These are phyloP conservation scores for Aspergillus ustus DNA, from an alignment of 2,329 filamentous ascomycete species.

Conservation along the genomic window DNA sequence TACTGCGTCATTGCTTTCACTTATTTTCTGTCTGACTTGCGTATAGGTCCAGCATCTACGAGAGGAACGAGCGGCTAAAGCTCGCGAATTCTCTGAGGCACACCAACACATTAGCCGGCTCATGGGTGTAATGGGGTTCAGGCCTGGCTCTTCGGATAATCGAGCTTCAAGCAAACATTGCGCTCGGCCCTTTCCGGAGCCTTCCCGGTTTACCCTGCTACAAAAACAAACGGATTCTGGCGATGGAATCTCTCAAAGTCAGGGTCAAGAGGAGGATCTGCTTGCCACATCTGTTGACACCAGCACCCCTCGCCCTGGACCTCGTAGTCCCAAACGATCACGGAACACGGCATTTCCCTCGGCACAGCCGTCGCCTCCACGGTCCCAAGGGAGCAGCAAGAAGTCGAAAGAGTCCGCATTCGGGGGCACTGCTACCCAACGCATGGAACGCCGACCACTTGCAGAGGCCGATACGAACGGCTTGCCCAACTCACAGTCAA, in stretches of 20 bases:
- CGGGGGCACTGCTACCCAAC: slow-evolving; percentile 11
- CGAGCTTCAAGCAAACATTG: slow-evolving; percentile 24
- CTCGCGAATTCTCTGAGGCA: slow-evolving; percentile 45
- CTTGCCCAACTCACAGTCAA: slow-evolving; percentile 28
- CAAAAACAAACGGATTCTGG: slow-evolving; percentile 24
- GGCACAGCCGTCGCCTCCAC: slow-evolving; percentile 17
- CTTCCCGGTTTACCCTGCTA: slow-evolving; percentile 14
- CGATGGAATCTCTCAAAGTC: slow-evolving; percentile 26
- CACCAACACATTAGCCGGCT: slow-evolving; percentile 44
- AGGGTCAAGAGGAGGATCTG: slow-evolving; percentile 17
- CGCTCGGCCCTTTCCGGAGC: slow-evolving; percentile 20
- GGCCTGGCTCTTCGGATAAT: slow-evolving; percentile 26
- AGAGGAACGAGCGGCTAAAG: slow-evolving; percentile 42
- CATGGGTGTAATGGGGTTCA: slow-evolving; percentile 46
- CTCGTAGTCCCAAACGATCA: slow-evolving; percentile 36
- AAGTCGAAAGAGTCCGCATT: slow-evolving; percentile 17
- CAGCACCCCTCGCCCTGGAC: slow-evolving; percentile 22
- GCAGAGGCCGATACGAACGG: slow-evolving; percentile 33
- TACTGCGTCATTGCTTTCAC: slow-evolving; percentile 9
- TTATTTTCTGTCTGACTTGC: not conserved
- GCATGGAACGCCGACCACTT: slow-evolving; percentile 29
- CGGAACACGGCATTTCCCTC: slow-evolving; percentile 28
- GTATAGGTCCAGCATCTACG: slow-evolving; percentile 39
- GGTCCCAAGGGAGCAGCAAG: slow-evolving; percentile 7
- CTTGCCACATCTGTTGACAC: slow-evolving; percentile 29